These are phyloP conservation scores for Pythium guiyangense DNA, from an alignment of 352 stramenopile genomes.

Conservation along the genomic window DNA sequence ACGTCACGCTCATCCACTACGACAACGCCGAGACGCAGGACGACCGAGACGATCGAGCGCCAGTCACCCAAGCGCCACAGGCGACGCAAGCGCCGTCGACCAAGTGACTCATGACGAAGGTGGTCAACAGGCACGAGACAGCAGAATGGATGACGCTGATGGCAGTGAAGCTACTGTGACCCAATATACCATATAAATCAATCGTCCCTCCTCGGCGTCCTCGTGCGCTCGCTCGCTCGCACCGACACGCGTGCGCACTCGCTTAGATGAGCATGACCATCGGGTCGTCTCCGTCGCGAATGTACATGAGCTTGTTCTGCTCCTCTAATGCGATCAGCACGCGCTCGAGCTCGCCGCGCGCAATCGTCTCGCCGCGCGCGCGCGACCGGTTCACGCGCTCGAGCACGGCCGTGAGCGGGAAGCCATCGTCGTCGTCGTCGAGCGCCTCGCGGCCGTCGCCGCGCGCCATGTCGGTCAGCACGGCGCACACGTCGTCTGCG, in stretches of 20 bases:
- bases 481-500: constrained; percentile 52
- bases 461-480: constrained; percentile 56
- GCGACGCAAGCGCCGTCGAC: background rate
- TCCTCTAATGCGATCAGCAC: constrained; percentile 74
- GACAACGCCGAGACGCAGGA: constrained; percentile 19
- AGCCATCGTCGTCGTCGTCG: constrained; percentile 65
- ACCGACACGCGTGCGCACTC: background rate
- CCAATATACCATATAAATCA: constrained; percentile 16
- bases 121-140: too few relatives aligned
- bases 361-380: constrained; percentile 25
- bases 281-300: constrained; percentile 73
- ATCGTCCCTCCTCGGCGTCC: background rate
- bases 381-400: constrained; percentile 44
- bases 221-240: constrained; percentile 3
- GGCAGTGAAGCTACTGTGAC: background rate
- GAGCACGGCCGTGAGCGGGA: constrained; percentile 57
- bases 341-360: constrained; percentile 53
- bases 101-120: too few relatives aligned
- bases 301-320: constrained; percentile 90
- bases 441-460: constrained; percentile 9
- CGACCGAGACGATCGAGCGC: background rate
- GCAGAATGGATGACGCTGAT: too few relatives aligned
- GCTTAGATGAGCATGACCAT: constrained; percentile 85
- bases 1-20: constrained; percentile 66
- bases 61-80: background rate